Evolutionary conservation across 768 basidiomycete species (phyloP).

Genomic region (Trichaptum fuscoviolaceum): DNA sequence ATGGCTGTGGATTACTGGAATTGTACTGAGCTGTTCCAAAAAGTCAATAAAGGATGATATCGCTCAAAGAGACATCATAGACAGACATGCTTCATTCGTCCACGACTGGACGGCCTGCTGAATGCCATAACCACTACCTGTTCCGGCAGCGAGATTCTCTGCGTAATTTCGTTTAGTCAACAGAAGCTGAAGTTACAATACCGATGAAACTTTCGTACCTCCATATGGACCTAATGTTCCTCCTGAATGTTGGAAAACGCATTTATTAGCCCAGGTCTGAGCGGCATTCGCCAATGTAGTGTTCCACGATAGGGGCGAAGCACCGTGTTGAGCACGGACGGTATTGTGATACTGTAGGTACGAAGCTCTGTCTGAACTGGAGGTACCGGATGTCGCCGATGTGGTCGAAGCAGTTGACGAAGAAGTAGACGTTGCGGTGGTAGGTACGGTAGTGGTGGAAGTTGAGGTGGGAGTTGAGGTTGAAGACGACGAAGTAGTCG

Average conservation of each 20-base stretch:
- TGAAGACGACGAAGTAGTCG: constrained; percentile 10
- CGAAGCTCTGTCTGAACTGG: constrained; percentile 41
- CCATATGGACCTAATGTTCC: constrained; percentile 61
- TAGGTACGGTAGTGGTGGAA: constrained; percentile 14
- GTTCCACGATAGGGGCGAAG: constrained; percentile 59
- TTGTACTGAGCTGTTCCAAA: constrained; percentile 45
- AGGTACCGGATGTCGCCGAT: constrained; percentile 17
- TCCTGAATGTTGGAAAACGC: constrained; percentile 64
- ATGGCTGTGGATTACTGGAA: constrained; percentile 48
- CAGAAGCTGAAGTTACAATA: no score
- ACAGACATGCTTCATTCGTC: constrained; percentile 65
- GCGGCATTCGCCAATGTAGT: constrained; percentile 55
- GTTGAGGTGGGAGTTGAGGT: constrained; percentile 13
- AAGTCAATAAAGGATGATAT: background rate
- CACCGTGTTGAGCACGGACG: constrained; percentile 59
- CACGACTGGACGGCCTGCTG: constrained; percentile 48
- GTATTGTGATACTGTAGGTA: constrained; percentile 62
- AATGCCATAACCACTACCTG: constrained; percentile 48
- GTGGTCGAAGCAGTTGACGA: constrained; percentile 14
- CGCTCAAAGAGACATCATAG: constrained; percentile 3
- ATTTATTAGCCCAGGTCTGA: constrained; percentile 62
- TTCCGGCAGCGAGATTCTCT: constrained; percentile 76
- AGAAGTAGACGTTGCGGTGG: constrained; percentile 16
- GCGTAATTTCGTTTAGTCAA: constrained; percentile 3
- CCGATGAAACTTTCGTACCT: constrained; percentile 33